Percentiles rank a stretch among this genome's conserved stretches.
phyloP scores from a whole-genome alignment of 257 asterid genomes.

The Salvia rosmarinus region DNA sequence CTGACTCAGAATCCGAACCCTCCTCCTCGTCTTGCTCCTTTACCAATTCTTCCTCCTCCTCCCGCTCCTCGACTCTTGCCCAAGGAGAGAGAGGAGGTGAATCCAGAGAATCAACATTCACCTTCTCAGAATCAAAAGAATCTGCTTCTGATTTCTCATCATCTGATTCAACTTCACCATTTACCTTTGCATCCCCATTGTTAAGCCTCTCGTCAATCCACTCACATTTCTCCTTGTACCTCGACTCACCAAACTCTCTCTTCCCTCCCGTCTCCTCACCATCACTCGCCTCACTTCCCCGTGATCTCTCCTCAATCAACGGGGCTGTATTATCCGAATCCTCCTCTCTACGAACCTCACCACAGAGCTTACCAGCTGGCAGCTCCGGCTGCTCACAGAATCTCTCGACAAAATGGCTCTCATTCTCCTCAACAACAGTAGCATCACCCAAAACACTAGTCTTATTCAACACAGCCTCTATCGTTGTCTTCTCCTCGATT shows the following conservation, averaged over 20 bases:
- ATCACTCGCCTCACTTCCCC: conserved; percentile 40
- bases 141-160: conserved; percentile 67
- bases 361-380: too few relatives aligned
- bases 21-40: conserved; percentile 50
- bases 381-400: too few relatives aligned
- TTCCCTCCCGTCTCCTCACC: conserved; percentile 39
- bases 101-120: conserved; percentile 60
- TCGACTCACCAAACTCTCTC: conserved; percentile 29
- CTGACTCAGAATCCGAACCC: conserved; percentile 66
- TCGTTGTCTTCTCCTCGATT: conserved; percentile 51
- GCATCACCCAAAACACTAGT: conserved; percentile 46
- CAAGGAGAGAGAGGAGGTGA: conserved; percentile 58
- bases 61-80: conserved; percentile 39
- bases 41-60: conserved; percentile 41
- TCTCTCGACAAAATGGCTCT: conserved; percentile 52
- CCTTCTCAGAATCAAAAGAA: conserved; percentile 76
- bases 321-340: conserved; percentile 44
- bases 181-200: conserved; percentile 37
- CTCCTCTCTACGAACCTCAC: conserved; percentile 36
- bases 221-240: conserved; percentile 23
- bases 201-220: conserved; percentile 42
- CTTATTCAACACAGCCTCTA: conserved; percentile 46
- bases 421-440: conserved; percentile 50
- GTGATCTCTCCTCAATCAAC: conserved; percentile 45
- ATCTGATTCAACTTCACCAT: conserved; percentile 54